Base-by-base conservation (phyloP, 2,329 filamentous ascomycete genomes). In the Plenodomus biglobosus region DNA sequence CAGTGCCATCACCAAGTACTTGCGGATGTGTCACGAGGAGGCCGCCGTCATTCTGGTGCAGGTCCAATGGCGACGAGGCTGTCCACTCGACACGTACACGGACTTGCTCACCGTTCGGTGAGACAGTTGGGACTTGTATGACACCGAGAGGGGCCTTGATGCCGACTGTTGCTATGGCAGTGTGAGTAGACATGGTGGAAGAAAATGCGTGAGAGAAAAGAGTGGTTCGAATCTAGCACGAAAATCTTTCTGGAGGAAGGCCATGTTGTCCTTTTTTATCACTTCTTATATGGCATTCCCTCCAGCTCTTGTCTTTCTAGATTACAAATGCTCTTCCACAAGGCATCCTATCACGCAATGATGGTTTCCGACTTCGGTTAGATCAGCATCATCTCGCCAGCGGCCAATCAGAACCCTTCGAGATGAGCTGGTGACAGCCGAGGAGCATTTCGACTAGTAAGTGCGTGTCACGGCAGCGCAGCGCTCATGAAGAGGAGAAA, bases 11-110 rank as follows among this genome's bases (percentile, higher is more conserved):
- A 27, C 82, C 82, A 8, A 81, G 71, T 5, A 80, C 68, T 52
- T 76, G 72, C 0, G 82, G 82, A 19, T 76, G 68, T 21, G 71
- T 59, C 10, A 84, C 74, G 11, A 84, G 62, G 0, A 86, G 70
- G 0, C 80, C 81, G 30, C 83, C 82, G 56, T 85, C 82, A 38
- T 81, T 80, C 49, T 82, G 78, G 66, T 86, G 84, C 5, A 86
- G 70, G 56, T 86, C 82, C 0, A 86, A 71, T 0, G 84, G 84
- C 1, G 80, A 82, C 1, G 82, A 84, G 2, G 81, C 77, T 1
- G 81, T 83, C 80, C 80, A 86, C 48, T 78, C 70, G 8, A 82
- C 78, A 20, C 73, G 76, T 35, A 86, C 68, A 15, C 78, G 74
- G 27, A 84, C 76, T 64, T 86, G 78, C 30, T 77, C 74, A 10